These are phyloP conservation scores for Solanum clarkiae DNA, from an alignment of 257 asterid genomes.

Conservation along the genomic window DNA sequence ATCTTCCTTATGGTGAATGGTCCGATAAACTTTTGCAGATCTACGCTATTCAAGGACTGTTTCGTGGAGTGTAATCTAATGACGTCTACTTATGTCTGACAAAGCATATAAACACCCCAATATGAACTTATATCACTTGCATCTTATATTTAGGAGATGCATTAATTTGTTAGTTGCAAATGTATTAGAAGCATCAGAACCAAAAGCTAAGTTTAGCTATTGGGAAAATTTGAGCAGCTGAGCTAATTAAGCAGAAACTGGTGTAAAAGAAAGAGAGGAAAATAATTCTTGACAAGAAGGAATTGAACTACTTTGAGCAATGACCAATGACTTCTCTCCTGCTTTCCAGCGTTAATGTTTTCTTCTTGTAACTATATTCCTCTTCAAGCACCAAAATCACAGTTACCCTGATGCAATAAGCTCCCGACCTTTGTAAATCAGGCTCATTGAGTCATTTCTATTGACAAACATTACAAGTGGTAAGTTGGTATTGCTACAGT, in stretches of 20 bases:
- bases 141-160: background rate
- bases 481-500: background rate
- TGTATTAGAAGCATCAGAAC: background rate
- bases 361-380: background rate
- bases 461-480: background rate
- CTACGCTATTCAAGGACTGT: background rate
- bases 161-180: background rate
- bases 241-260: background rate
- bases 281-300: background rate
- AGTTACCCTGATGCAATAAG: background rate
- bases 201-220: background rate
- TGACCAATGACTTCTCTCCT: background rate
- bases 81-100: background rate
- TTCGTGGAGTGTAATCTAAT: background rate
- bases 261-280: background rate
- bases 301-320: background rate
- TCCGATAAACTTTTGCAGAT: background rate
- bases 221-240: background rate
- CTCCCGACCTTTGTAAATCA: background rate
- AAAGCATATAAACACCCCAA: background rate
- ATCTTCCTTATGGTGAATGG: background rate
- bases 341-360: background rate
- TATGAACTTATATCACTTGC: background rate
- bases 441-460: background rate
- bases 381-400: background rate